Percentiles rank a stretch among this genome's conserved stretches.
Conservation (phyloP, 306 rosid species). For the Urtica urens region DNA sequence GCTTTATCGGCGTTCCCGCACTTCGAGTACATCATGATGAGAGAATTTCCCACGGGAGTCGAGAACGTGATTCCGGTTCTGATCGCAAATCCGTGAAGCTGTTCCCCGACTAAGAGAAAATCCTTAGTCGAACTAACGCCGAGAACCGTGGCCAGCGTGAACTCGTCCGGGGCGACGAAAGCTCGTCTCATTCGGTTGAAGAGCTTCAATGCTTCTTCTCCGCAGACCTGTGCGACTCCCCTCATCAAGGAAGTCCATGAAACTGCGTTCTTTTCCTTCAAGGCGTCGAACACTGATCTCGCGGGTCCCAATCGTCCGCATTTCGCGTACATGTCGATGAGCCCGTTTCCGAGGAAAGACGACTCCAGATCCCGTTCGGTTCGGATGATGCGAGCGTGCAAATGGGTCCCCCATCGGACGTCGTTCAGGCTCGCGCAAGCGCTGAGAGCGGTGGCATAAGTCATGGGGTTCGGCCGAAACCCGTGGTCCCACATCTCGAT, state of each 20-base stretch:
- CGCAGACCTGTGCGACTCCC: slow-evolving; percentile 41
- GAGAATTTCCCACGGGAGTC: slow-evolving; percentile 53
- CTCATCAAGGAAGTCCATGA: slow-evolving; percentile 64
- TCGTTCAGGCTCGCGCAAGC: slow-evolving; percentile 44
- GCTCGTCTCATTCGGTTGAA: slow-evolving; percentile 49
- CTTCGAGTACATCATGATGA: slow-evolving; percentile 54
- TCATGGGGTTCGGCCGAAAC: slow-evolving; percentile 38
- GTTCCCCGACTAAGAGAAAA: slow-evolving; percentile 31
- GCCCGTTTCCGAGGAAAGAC: slow-evolving; percentile 31
- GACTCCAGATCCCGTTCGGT: slow-evolving; percentile 34
- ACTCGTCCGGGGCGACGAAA: slow-evolving; percentile 40
- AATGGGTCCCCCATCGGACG: slow-evolving; percentile 56
- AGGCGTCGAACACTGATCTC: slow-evolving; percentile 33
- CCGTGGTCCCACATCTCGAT: slow-evolving; percentile 59
- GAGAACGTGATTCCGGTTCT: slow-evolving; percentile 54
- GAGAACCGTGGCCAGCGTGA: slow-evolving; percentile 46
- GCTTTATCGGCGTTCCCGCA: slow-evolving; percentile 43
- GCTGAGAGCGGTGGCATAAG: slow-evolving; percentile 53
- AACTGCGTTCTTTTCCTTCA: slow-evolving; percentile 34
- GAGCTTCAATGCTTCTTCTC: slow-evolving; percentile 41
- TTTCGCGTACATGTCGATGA: slow-evolving; percentile 61
- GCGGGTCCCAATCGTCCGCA: slow-evolving; percentile 52
- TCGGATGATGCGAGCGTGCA: slow-evolving; percentile 62
- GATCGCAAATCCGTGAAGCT: slow-evolving; percentile 49
- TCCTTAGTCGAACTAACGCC: slow-evolving; percentile 41